These are phyloP conservation scores for Kluyveromyces marxianus DNA, from an alignment of 1,139 yeast genomes.

Conservation along the genomic window DNA sequence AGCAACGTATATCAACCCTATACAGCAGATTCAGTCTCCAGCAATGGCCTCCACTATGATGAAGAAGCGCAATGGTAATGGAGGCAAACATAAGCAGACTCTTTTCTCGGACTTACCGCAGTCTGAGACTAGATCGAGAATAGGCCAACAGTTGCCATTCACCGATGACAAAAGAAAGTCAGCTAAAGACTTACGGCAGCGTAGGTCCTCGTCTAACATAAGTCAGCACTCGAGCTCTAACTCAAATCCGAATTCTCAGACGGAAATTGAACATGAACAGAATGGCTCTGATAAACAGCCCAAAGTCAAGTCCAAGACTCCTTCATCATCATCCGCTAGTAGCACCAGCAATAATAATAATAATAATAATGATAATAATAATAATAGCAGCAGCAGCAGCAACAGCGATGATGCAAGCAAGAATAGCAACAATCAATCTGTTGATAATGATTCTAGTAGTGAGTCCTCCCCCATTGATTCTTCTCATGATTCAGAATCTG, in stretches of 20 bases:
- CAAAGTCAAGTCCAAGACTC: constrained; percentile 1
- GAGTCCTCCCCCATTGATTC: constrained; percentile 1
- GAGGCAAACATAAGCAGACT: constrained; percentile 2
- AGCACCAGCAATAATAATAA: not conserved
- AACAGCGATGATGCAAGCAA: too few species aligned
- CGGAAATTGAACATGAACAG: not conserved
- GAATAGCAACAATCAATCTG: not conserved
- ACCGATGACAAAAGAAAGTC: constrained; percentile 13
- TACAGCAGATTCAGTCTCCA: constrained; percentile 28
- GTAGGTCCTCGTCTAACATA: constrained; percentile 1
- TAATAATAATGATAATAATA: not conserved
- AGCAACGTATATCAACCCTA: constrained; percentile 13
- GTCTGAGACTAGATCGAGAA: constrained; percentile 15
- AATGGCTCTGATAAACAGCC: not conserved
- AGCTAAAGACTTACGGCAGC: constrained; percentile 7
- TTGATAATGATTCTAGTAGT: not conserved
- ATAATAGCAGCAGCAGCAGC: too few species aligned
- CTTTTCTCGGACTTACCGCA: constrained; percentile 2
- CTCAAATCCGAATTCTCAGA: not conserved
- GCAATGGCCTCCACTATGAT: constrained; percentile 24
- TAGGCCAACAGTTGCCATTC: constrained; percentile 31
- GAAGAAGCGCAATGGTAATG: constrained; percentile 11
- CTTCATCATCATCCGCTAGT: not conserved
- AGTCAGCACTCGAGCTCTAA: constrained; percentile 1
- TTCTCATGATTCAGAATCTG: constrained; percentile 9